Base-by-base conservation (phyloP, 768 basidiomycete genomes). In the Tephrocybe sp. region DNA sequence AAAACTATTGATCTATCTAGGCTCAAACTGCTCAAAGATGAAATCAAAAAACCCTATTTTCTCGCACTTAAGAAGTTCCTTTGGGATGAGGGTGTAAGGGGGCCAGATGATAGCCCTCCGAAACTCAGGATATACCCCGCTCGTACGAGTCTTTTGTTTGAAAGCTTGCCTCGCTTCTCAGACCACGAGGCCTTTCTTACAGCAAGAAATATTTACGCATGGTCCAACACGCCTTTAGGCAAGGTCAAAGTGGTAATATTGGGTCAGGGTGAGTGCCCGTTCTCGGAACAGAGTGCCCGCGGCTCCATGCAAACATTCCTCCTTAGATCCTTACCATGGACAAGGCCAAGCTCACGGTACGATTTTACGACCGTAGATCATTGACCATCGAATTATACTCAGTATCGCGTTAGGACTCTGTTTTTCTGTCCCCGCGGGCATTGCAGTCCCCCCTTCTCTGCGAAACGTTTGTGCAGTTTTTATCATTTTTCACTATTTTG, bases 231-330 rank as follows among this genome's bases (percentile, higher is more conserved):
- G 24, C 91, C 92, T 3, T 71, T 97, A 13, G 86, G 89, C 11
- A 82, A 84, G 54, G 83, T 98, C 54, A 86, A 83, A 63, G 88
- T 93, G 22, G 92, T 97, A 41, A 92, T 97, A 51, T 78, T 98
- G 46, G 88, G 89, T 7, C 92, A 93, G 69, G 69, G 69, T 71
- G 41, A 56, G 63, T 52, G 27, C 28, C 32, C 26, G 32, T 41
- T 5, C 19, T 53, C 46, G 40, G 39, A 49, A 54, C 39, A n/a
- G 51, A 51, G 26, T 31, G 21, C 15, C 47, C 28, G n/a, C 34
- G 27, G 21, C 49, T 48, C 47, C 54, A 53, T 30, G 49, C 43
- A 45, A 47, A 46, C 43, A 40, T 40, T 30, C 22, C 36, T 43
- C 9, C 38, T 11, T 50, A 72, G 92, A 94, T 72, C 92, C 92